Evolutionary conservation across 106 monocot genomes (phyloP), one percentile per base, ranked within the genome.

Genomic region (Agapanthus africanus): DNA sequence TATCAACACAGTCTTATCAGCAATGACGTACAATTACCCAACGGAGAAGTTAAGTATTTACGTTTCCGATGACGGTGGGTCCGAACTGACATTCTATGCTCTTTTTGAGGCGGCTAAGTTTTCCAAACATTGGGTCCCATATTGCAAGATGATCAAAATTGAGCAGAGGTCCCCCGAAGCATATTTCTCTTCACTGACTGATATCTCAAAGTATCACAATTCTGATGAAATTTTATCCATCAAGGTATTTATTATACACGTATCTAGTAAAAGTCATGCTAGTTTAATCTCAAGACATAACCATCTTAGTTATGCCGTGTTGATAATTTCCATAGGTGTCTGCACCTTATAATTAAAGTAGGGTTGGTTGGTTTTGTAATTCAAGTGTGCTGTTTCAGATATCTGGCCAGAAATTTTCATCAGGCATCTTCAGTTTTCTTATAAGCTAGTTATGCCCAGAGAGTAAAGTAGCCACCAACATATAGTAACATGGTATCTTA

Each of bases 41-140:
- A 10, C 70, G 0, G 77, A 88, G 78, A 92, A 85, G 67, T 68
- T 92, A 6, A 83, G 71, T 49, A 65, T 92, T 27, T 92, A 88
- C 30, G 76, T 88, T 27, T 92, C 92, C n/a, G 92, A 92, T 37
- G 91, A 92, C 66, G 85, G 78, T 16, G 75, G 88, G 6, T 88
- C 88, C 4, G 77, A 81, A 8, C 59, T 88, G 37, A 93, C 88
- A 19, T 88, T 93, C 76, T 93, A 88, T 59, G 92, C 85, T n/a
- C 76, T 93, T 9, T 59, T 80, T 14, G 83, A 93, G 69, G 92
- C 88, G 6, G 82, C 81, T 22, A 25, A 21, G 10, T 88, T 93
- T 41, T 78, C 92, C 19, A 85, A 74, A 68, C 27, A 32, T 27
- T 92, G 92, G 92, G 70, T 92, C 5, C 88, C 92, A 11, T 88